Evolutionary conservation across 73 alveolate genomes (phyloP), one percentile per base, ranked within the genome.

Genomic region (Uronychia setigera): DNA sequence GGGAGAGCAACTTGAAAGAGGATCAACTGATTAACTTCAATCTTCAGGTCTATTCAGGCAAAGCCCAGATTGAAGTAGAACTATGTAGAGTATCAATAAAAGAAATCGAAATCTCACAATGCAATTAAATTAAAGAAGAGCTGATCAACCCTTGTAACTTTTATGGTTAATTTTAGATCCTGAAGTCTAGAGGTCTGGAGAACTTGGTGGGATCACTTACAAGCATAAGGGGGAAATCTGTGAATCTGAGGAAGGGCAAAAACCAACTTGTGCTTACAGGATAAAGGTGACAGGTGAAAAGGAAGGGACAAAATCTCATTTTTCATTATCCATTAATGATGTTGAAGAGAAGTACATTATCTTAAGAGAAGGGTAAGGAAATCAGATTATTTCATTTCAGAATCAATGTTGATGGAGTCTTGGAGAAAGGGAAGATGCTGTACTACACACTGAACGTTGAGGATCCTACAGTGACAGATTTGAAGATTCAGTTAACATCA

Each of bases 221-320:
- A 13, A 28, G 29, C 81, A 76, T 30, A 31, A 30, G 1, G 29
- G 67, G n/a, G 5, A 5, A 11, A 5, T 46, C 5, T 46, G 67
- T 19, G 67, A 46, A 5, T 46, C 67, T 11, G n/a, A 5, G 19
- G 67, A 46, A 84, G 33, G 27, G 26, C 5, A 29, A 0, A 9
- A 26, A 32, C 78, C 85, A n/a, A n/a, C 93, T 5, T 87, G 93
- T 29, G 76, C 60, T 26, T 87, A 87, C 76, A 79, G 27, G 14
- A 80, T 87, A 0, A 86, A 86, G 14, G 81, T 87, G 0, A 60
- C 31, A 29, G 88, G 93, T 1, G 25, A 60, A 14, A 29, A 58
- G 1, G 29, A 32, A n/a, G 76, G 67, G n/a, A 46, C 19, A 5
- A 46, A 19, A 1, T 19, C 81, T 33, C 93, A 87, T 32, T 87